Evolutionary conservation across 2,329 filamentous ascomycete genomes (phyloP).

Genomic region (Aureobasidium leucospermi): DNA sequence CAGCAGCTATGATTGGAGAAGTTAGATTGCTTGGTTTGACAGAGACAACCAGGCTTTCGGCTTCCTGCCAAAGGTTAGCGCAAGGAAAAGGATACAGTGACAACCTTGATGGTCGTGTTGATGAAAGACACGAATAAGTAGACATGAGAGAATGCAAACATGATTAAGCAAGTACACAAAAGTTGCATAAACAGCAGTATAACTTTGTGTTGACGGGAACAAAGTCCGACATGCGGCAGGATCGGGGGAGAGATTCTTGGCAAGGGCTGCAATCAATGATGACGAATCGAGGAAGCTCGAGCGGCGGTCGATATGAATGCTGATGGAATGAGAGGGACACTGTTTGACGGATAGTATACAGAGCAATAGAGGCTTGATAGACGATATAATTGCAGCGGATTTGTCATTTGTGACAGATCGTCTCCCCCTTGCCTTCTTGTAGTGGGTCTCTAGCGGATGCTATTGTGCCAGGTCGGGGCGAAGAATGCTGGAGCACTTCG

Average conservation of each 20-base stretch:
- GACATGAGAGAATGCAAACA: background rate
- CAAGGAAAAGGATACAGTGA: background rate
- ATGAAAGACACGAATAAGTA: background rate
- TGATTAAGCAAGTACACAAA: background rate
- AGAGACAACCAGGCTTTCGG: background rate
- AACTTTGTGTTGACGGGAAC: too few relatives aligned
- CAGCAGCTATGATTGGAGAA: background rate
- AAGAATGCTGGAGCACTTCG: constrained; percentile 14
- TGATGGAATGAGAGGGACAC: background rate
- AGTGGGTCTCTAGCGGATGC: constrained; percentile 8
- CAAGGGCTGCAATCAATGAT: background rate
- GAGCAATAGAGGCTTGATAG: background rate
- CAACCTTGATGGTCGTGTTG: background rate
- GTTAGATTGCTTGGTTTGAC: background rate
- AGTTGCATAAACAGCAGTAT: background rate
- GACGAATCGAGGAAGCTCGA: background rate
- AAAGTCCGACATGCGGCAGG: background rate
- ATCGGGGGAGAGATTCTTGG: too few relatives aligned
- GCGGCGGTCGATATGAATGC: background rate
- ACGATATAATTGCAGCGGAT: background rate
- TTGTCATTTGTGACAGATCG: background rate
- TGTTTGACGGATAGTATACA: background rate
- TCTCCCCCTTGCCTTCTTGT: background rate
- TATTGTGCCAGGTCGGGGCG: constrained; percentile 5
- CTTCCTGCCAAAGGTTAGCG: background rate